Evolutionary conservation across 2,329 filamentous ascomycete species (phyloP), one percentile per base, ranked within the genome.

Genomic region (Aureobasidium sp.): DNA sequence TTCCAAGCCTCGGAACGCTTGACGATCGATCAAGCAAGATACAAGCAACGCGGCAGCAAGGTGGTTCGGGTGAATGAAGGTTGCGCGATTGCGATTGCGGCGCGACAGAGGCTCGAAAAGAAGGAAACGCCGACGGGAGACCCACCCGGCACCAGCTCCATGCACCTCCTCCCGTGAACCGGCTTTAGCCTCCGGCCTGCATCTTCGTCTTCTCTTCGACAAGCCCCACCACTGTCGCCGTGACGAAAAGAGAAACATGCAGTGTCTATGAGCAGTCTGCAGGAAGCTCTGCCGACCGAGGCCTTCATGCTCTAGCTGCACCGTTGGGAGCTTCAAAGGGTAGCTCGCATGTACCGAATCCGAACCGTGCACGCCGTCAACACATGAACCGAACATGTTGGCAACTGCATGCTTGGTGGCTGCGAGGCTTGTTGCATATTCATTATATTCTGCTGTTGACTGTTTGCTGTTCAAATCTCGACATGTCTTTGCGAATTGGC

Each of bases 71-170:
- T 42, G 15, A 50, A 29, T 15, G 42, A 37, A 33, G 45, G 45
- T 60, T 60, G 57, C 15, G 35, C 45, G 45, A 45, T 50, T 31
- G 45, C 54, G 42, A 52, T 52, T 52, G 50, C 50, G 50, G 50
- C 50, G 37, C 37, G 24, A 15, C 6, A 29, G 42, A 37, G 40
- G 53, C 39, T 47, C 39, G 56, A 59, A 59, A 50, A 60, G 57
- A 49, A 48, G 54, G 54, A 58, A 48, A 49, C 57, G 57, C 57
- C 57, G 57, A 50, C n/a, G 42, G 40, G 14, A 54, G 53, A 57
- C 53, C 53, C 53, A 57, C 53, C 19, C 53, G 37, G 27, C 52
- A 29, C 12, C 53, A 57, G 39, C 53, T 44, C 14, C 39, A 44
- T 57, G 39, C 53, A 37, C 44, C 31, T 48, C 12, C 11, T 33